Conservation (phyloP, 2,329 filamentous ascomycete species). For the Sphaerulina populicola region DNA sequence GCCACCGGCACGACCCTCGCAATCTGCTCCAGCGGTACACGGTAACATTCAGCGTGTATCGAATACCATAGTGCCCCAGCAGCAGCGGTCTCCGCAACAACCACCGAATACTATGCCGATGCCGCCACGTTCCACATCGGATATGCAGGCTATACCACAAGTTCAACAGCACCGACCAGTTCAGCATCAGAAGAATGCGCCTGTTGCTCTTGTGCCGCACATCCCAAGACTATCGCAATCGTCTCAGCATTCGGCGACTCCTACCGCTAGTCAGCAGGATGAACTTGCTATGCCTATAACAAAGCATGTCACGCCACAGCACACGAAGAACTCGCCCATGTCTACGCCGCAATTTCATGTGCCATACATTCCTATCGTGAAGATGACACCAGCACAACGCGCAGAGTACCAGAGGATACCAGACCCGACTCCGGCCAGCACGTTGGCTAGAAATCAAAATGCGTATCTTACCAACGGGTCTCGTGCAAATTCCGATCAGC, state of each 20-base stretch:
- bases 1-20: background rate
- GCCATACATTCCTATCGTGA: constrained; percentile 21
- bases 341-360: constrained; percentile 3
- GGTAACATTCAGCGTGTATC: background rate
- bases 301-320: constrained; percentile 11
- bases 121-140: background rate
- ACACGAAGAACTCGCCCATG: constrained; percentile 4
- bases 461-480: constrained; percentile 18
- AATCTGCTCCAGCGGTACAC: background rate
- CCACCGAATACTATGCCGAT: background rate
- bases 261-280: constrained; percentile 9
- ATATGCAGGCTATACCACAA: background rate
- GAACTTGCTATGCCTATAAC: constrained; percentile 8
- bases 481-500: constrained; percentile 52
- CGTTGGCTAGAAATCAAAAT: constrained; percentile 16
- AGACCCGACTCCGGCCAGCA: constrained; percentile 9
- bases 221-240: constrained; percentile 5
- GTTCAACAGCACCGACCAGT: background rate
- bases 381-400: constrained; percentile 29
- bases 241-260: constrained; percentile 4
- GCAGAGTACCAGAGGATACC: constrained; percentile 27
- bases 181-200: constrained; percentile 1
- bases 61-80: background rate
- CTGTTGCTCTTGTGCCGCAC: constrained; percentile 7
- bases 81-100: background rate